Percentiles rank a stretch among this genome's conserved stretches.
These are phyloP conservation scores for Ophiosphaerella korrae DNA, from an alignment of 2,329 filamentous ascomycete genomes.

Conservation along the genomic window DNA sequence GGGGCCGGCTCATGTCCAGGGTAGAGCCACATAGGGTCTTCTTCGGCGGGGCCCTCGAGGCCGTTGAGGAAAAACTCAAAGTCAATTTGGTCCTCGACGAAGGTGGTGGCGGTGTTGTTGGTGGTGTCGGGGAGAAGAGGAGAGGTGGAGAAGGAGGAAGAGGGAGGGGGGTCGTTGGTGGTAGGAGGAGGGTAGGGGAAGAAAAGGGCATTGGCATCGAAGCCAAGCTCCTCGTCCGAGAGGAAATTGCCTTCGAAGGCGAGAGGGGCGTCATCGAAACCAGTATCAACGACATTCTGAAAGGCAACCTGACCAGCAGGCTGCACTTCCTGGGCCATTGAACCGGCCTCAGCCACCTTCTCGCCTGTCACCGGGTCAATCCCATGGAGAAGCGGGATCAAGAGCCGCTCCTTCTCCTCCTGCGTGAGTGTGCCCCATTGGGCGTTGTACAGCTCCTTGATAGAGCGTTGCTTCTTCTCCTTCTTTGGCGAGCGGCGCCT, in stretches of 20 bases:
- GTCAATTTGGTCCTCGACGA: no score
- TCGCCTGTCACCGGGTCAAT: constrained; percentile 19
- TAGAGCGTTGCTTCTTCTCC: constrained; percentile 2
- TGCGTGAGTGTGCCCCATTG: constrained; percentile 14
- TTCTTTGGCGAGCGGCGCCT: no score
- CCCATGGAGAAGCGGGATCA: constrained; percentile 24
- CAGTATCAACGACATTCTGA: neutral
- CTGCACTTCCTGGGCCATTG: neutral
- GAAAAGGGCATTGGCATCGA: constrained; percentile 7
- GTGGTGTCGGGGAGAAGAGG: no score
- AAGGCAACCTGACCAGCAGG: neutral
- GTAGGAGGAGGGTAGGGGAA: neutral
- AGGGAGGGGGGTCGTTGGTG: neutral
- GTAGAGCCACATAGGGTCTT: no score
- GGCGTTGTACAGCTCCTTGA: constrained; percentile 13
- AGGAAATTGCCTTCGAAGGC: neutral
- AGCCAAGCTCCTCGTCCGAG: neutral
- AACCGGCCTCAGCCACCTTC: neutral
- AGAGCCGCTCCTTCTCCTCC: constrained; percentile 22
- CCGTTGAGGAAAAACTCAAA: no score
- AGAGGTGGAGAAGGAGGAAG: neutral
- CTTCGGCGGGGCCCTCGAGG: no score
- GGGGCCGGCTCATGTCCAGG: no score
- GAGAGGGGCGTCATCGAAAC: neutral
- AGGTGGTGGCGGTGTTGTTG: no score